Evolutionary conservation across 257 asterid species (phyloP), one percentile per base, ranked within the genome.

Genomic region (Solanum paucissectum): DNA sequence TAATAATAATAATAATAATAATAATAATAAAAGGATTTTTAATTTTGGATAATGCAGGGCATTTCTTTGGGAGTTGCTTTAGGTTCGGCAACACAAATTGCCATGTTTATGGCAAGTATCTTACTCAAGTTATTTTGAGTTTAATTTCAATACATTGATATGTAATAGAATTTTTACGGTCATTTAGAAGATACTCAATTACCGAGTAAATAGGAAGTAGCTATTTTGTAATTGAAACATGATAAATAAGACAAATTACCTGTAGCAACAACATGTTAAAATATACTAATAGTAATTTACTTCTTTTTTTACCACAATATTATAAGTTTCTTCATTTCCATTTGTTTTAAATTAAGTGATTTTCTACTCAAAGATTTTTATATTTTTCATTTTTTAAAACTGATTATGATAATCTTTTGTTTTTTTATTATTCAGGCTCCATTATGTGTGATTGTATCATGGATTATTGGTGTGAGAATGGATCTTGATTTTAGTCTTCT

Each of bases 71-170:
- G 93, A 27, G 93, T 91, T 12, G 92, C 92, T 34, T 69, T 91
- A 5, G 93, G 93, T 52, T 91, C 93, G 29, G 91, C 93, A 83
- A 89, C 92, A 37, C 93, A 91, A 85, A 91, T 91, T 84, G 87
- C 88, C 3, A 86, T 95, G 95, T 97, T 97, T 90, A 97, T 95
- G 95, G 99, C 95, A 86, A 87, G 93, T n/a, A 73, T 29, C n/a
- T 29, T 16, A 4, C 32, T 29, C 32, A 4, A 49, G 25, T 37
- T 74, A 20, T 74, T 84, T 85, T 1, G 7, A 76, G 12, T 38
- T 76, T 76, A 38, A 38, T 23, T 76, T 76, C 1, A 6, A 6
- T 76, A 2, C 3, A 1, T 6, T 11, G 14, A 18, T 73, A 76
- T 23, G 6, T 11, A 76, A 23, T 23, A 23, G 5, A 75, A 20